Percentiles rank a stretch among this genome's conserved stretches.
Evolutionary conservation across 1,139 yeast species (phyloP).

Genomic region (Taphrina confusa): DNA sequence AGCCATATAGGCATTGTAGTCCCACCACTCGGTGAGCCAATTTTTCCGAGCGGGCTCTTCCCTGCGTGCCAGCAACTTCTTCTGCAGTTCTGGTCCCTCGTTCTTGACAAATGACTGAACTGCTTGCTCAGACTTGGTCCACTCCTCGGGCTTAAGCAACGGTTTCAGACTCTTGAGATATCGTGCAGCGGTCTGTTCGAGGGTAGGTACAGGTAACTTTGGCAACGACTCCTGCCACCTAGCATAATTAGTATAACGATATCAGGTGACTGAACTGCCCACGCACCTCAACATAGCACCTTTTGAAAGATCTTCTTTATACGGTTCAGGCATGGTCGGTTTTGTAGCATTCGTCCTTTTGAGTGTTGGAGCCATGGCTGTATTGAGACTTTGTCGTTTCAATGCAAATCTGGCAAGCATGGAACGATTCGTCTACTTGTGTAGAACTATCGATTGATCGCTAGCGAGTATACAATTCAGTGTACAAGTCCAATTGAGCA

Average conservation of each 20-base stretch:
- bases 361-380: constrained; percentile 21
- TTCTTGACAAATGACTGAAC: constrained; percentile 70
- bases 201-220: constrained; percentile 80
- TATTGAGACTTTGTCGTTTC: constrained; percentile 13
- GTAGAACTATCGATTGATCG: not conserved
- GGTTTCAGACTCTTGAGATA: constrained; percentile 78
- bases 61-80: constrained; percentile 63
- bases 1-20: constrained; percentile 84
- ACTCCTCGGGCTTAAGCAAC: constrained; percentile 59
- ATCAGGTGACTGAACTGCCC: not conserved
- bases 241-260: constrained; percentile 32
- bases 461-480: no score
- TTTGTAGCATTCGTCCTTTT: constrained; percentile 24
- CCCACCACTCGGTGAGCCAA: constrained; percentile 95
- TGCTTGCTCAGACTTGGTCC: constrained; percentile 57
- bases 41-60: constrained; percentile 61
- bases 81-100: constrained; percentile 68
- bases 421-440: constrained; percentile 1
- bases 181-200: constrained; percentile 67
- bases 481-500: no score
- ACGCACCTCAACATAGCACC: constrained; percentile 33
- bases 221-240: constrained; percentile 77
- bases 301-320: constrained; percentile 28
- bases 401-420: constrained; percentile 18
- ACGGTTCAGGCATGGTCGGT: constrained; percentile 18